Base-by-base conservation (phyloP, 2,329 filamentous ascomycete species). In the Penicillium italicum region DNA sequence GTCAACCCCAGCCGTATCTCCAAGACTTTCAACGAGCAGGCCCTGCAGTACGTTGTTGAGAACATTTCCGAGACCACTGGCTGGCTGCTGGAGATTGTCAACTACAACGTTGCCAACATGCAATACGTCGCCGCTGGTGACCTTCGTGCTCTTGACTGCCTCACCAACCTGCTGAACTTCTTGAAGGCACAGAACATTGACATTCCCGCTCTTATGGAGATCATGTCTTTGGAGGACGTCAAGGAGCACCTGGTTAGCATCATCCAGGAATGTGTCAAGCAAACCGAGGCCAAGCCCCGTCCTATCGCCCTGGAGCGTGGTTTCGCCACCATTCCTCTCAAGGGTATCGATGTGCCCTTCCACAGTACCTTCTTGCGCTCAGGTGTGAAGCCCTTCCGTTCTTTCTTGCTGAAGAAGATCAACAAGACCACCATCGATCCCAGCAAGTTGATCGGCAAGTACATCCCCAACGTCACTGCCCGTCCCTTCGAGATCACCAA, bases 341-440 rank as follows among this genome's bases (percentile, higher is more conserved):
- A 89, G 71, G 95, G 95, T 61, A 99, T 99, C 67, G 94, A 99
- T 69, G 95, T 97, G 71, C 94, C 94, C 42, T 99, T 99, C 90
- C 94, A 99, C 83, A 94, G 89, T 66, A 99, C 94, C 18, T 99
- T 99, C 83, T 79, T 99, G 77, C 90, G 95, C 53, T 96, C 91
- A 37, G 95, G 94, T 68, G 94, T 99, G 76, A 99, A 99, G 83
- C 94, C 95, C 44, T 99, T 99, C 91, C 85, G 94, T 64, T 93
- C 88, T 42, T 99, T 99, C 85, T 77, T 99, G 72, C 87, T 97
- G 67, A 99, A 97, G 89, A 99, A 99, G 85, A 97, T 99, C 80
- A 91, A 97, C 83, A 96, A 96, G 85, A 97, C 92, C 24, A 95
- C 90, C 51, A 97, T 99, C 74, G 94, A 99, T 74, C 94, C 94